Percentiles rank a stretch among this genome's conserved stretches.
Evolutionary conservation across 495 filamentous ascomycete species (phyloP).

Genomic region (Annulohypoxylon maeteangense): DNA sequence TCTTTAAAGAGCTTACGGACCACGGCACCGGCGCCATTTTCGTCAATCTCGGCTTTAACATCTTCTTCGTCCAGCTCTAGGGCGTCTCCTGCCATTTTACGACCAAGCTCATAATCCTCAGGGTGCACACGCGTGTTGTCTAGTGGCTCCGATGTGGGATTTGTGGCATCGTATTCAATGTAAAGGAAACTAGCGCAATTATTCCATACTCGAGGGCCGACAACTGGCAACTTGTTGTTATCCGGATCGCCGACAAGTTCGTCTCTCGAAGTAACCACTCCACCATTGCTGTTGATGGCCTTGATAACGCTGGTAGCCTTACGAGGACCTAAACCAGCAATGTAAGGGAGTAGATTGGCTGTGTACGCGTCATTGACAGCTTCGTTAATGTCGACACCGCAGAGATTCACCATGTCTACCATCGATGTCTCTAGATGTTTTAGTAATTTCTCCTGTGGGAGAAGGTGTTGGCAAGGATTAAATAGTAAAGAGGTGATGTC

Average conservation of each 20-base stretch:
- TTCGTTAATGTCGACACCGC: slow-evolving; percentile 93
- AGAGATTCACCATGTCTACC: slow-evolving; percentile 98
- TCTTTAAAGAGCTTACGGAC: slow-evolving; percentile 93
- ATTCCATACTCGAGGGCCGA: slow-evolving; percentile 90
- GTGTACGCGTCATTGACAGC: slow-evolving; percentile 80
- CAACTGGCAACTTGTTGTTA: slow-evolving; percentile 76
- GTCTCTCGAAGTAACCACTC: slow-evolving; percentile 79
- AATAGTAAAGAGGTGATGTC: slow-evolving; percentile 88
- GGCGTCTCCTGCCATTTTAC: slow-evolving; percentile 98
- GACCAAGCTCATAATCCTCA: slow-evolving; percentile 95
- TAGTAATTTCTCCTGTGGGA: slow-evolving; percentile 84
- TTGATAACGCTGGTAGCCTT: slow-evolving; percentile 91
- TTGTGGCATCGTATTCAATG: slow-evolving; percentile 83
- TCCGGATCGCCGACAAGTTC: slow-evolving; percentile 89
- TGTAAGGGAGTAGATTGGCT: slow-evolving; percentile 88
- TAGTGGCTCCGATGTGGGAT: slow-evolving; percentile 84
- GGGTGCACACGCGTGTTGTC: slow-evolving; percentile 97
- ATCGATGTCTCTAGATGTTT: slow-evolving; percentile 91
- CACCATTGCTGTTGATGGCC: slow-evolving; percentile 88
- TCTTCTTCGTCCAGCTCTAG: slow-evolving; percentile 97
- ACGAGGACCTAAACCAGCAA: slow-evolving; percentile 91
- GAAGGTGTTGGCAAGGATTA: slow-evolving; percentile 86
- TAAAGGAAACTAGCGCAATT: slow-evolving; percentile 96
- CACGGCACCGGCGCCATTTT: slow-evolving; percentile 86
- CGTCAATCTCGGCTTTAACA: slow-evolving; percentile 90